Evolutionary conservation across 192 early-diverging fungal species (phyloP).

Genomic region (Lobulomyces angularis): DNA sequence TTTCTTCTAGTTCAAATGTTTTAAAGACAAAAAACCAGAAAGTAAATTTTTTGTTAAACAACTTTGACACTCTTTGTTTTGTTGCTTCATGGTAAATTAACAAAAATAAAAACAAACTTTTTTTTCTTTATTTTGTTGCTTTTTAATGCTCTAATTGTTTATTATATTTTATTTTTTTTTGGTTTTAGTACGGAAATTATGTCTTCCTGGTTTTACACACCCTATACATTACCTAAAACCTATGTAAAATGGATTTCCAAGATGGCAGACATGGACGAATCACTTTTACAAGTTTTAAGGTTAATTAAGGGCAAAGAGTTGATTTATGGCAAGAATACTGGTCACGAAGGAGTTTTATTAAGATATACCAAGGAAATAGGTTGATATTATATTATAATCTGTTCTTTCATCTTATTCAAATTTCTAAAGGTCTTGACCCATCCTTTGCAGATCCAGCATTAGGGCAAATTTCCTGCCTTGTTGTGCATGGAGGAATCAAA

Average conservation of each 20-base stretch:
- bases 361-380: conserved; percentile 21
- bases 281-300: conserved; percentile 33
- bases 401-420: not conserved
- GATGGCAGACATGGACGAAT: conserved; percentile 43
- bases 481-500: conserved; percentile 34
- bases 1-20: conserved; percentile 15
- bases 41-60: conserved; percentile 17
- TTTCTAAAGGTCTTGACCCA: conserved; percentile 5
- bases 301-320: conserved; percentile 22
- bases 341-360: conserved; percentile 18
- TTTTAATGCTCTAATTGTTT: no score
- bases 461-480: conserved; percentile 32
- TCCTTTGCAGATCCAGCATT: conserved; percentile 19
- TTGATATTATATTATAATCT: conserved; percentile 16
- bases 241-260: conserved; percentile 48
- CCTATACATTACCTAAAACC: conserved; percentile 31
- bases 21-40: conserved; percentile 22
- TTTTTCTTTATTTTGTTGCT: no score
- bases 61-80: conserved; percentile 27
- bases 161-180: conserved; percentile 34
- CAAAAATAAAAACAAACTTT: no score
- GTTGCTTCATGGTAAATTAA: conserved; percentile 30
- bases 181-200: conserved; percentile 45
- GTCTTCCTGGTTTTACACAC: conserved; percentile 47
- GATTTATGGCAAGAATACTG: conserved; percentile 20